Evolutionary conservation across 345 rosid genomes (phyloP).

Genomic region (Odontarrhena argentea): DNA sequence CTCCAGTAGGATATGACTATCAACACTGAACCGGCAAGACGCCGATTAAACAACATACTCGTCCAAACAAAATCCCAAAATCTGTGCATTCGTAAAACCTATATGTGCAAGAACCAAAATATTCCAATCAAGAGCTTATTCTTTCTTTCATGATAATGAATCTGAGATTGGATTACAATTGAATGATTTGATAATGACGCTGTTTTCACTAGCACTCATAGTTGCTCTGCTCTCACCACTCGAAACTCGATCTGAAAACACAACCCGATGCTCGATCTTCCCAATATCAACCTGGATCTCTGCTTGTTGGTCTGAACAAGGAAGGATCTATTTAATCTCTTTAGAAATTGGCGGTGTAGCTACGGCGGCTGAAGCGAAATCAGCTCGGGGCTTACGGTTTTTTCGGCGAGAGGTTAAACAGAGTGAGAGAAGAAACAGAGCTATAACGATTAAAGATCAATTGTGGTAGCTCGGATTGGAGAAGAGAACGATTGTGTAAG

Average conservation of each 20-base stretch:
- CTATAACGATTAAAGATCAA: conserved; percentile 75
- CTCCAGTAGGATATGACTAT: too few species aligned
- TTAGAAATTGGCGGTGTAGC: conserved; percentile 57
- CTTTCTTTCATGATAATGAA: too few species aligned
- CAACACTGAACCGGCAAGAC: too few species aligned
- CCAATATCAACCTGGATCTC: conserved; percentile 94
- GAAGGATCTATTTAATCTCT: conserved; percentile 80
- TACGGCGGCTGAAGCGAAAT: conserved; percentile 36
- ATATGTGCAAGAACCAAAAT: too few species aligned
- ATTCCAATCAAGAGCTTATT: too few species aligned
- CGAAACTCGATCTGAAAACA: conserved; percentile 68
- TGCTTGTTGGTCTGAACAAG: conserved; percentile 47
- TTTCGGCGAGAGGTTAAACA: conserved; percentile 71
- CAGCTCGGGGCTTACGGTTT: conserved; percentile 38
- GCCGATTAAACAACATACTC: too few species aligned
- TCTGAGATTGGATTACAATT: too few species aligned
- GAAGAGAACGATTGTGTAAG: too few species aligned
- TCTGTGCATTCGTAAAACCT: too few species aligned
- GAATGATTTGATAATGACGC: conserved; percentile 57
- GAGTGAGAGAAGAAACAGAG: conserved; percentile 80
- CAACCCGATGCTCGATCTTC: conserved; percentile 88
- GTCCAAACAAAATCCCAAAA: too few species aligned
- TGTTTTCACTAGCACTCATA: conserved; percentile 59
- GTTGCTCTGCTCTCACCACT: conserved; percentile 83
- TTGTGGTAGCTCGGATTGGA: too few species aligned